phyloP scores from a whole-genome alignment of 2,329 filamentous ascomycete species.

The Colletotrichum liriopes region DNA sequence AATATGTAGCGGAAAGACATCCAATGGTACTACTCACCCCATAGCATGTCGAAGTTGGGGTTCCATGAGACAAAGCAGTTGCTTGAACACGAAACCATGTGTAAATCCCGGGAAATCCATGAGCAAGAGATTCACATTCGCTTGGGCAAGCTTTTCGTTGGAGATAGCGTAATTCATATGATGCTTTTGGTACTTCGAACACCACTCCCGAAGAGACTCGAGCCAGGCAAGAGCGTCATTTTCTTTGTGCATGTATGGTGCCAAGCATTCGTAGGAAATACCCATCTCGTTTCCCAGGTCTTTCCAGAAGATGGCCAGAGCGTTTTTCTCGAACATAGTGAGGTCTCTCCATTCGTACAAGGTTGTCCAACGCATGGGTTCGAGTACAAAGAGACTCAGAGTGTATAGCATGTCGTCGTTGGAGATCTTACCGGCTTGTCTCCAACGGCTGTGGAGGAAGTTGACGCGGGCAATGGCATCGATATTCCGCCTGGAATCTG shows the following conservation, averaged over 20 bases:
- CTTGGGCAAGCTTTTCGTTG: slow-evolving; percentile 30
- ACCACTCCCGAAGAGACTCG: slow-evolving; percentile 66
- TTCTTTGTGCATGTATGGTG: slow-evolving; percentile 56
- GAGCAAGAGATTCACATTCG: slow-evolving; percentile 16
- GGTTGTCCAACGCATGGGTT: slow-evolving; percentile 68
- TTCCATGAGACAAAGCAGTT: slow-evolving; percentile 30
- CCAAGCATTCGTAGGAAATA: slow-evolving; percentile 63
- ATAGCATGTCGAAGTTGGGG: slow-evolving; percentile 19
- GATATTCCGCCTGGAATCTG: slow-evolving; percentile 59
- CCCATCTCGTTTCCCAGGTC: slow-evolving; percentile 69
- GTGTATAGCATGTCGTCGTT: slow-evolving; percentile 78
- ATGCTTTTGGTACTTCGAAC: slow-evolving; percentile 62
- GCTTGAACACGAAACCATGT: slow-evolving; percentile 22
- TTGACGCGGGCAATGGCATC: slow-evolving; percentile 76
- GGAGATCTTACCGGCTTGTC: slow-evolving; percentile 70
- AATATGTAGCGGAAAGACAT: background rate
- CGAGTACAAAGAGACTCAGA: slow-evolving; percentile 70
- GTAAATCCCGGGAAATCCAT: slow-evolving; percentile 22
- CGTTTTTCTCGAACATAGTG: slow-evolving; percentile 69
- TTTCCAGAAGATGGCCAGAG: slow-evolving; percentile 72
- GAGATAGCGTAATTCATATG: slow-evolving; percentile 59
- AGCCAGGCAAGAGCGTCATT: slow-evolving; percentile 67
- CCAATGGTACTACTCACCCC: slow-evolving; percentile 1
- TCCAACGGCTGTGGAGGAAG: slow-evolving; percentile 73
- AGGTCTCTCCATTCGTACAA: slow-evolving; percentile 71